Conservation (phyloP, 768 basidiomycete species). For the Lentinula edodes region DNA sequence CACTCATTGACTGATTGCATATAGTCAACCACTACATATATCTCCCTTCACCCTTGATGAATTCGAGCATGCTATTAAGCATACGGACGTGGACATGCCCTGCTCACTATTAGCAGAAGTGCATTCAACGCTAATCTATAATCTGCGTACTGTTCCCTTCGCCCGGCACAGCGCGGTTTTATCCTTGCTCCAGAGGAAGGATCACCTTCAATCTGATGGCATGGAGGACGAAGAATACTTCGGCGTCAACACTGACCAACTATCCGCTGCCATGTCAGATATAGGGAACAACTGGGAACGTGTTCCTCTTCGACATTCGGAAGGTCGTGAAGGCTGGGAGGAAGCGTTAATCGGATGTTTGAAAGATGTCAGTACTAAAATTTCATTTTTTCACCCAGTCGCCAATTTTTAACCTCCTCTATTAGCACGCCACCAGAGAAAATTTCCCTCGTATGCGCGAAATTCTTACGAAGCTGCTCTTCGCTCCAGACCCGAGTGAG, state of each 20-base stretch:
- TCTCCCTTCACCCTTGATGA: constrained; percentile 92
- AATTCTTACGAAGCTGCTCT: constrained; percentile 68
- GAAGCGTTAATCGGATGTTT: constrained; percentile 84
- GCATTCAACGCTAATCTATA: constrained; percentile 85
- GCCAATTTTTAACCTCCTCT: constrained; percentile 7
- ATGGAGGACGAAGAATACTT: constrained; percentile 37
- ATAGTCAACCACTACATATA: constrained; percentile 80
- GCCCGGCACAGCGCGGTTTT: constrained; percentile 70
- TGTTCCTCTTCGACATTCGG: constrained; percentile 62
- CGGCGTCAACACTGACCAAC: constrained; percentile 57
- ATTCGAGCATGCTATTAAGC: constrained; percentile 81
- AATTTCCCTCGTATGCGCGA: constrained; percentile 72
- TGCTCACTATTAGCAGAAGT: constrained; percentile 82
- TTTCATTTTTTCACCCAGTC: background rate
- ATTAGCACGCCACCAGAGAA: constrained; percentile 65
- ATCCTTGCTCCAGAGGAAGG: constrained; percentile 49
- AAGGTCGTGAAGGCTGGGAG: constrained; percentile 86
- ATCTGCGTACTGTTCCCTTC: constrained; percentile 78
- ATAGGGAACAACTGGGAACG: constrained; percentile 87
- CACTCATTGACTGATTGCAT: constrained; percentile 6
- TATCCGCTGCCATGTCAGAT: constrained; percentile 68
- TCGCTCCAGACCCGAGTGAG: constrained; percentile 47
- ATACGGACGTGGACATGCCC: constrained; percentile 60
- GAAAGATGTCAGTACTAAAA: constrained; percentile 66
- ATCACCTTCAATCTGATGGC: constrained; percentile 33